phyloP scores from a whole-genome alignment of 805 yeast genomes.

The Millerozyma acaciae region DNA sequence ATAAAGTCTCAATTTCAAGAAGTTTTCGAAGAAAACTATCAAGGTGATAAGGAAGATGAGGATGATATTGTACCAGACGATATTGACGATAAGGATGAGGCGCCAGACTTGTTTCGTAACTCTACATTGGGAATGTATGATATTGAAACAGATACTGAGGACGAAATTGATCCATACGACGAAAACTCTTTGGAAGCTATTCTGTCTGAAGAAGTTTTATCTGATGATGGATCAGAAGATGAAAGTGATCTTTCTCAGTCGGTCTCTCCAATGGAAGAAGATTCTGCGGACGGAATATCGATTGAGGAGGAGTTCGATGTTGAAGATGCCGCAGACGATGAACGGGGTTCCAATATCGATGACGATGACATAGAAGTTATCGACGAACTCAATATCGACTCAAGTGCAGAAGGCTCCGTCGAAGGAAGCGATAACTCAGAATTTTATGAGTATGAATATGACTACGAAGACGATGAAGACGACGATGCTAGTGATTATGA shows the following conservation, averaged over 20 bases:
- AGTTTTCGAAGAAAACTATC: slow-evolving; percentile 46
- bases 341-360: slow-evolving; percentile 17
- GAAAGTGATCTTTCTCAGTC: slow-evolving; percentile 22
- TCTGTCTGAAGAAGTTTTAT: slow-evolving; percentile 29
- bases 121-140: slow-evolving; percentile 95
- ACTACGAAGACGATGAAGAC: slow-evolving; percentile 24
- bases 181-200: slow-evolving; percentile 40
- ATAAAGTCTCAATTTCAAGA: slow-evolving; percentile 56
- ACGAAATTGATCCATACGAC: slow-evolving; percentile 43
- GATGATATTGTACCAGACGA: slow-evolving; percentile 37
- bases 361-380: slow-evolving; percentile 35
- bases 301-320: slow-evolving; percentile 6
- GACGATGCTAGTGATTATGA: slow-evolving; percentile 29
- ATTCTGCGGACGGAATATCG: slow-evolving; percentile 17
- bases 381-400: slow-evolving; percentile 27
- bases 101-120: slow-evolving; percentile 79
- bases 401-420: slow-evolving; percentile 31
- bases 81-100: slow-evolving; percentile 64
- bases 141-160: slow-evolving; percentile 65
- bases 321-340: slow-evolving; percentile 7
- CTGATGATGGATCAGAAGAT: slow-evolving; percentile 20
- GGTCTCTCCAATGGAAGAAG: slow-evolving; percentile 18
- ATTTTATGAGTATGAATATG: slow-evolving; percentile 21
- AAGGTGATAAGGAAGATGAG: slow-evolving; percentile 52
- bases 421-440: slow-evolving; percentile 19